A percentile compares a stretch with the other conserved stretches of the same genome.
These are phyloP conservation scores for Blastobotrys indianensis DNA, from an alignment of 1,139 yeast species.

Conservation along the genomic window DNA sequence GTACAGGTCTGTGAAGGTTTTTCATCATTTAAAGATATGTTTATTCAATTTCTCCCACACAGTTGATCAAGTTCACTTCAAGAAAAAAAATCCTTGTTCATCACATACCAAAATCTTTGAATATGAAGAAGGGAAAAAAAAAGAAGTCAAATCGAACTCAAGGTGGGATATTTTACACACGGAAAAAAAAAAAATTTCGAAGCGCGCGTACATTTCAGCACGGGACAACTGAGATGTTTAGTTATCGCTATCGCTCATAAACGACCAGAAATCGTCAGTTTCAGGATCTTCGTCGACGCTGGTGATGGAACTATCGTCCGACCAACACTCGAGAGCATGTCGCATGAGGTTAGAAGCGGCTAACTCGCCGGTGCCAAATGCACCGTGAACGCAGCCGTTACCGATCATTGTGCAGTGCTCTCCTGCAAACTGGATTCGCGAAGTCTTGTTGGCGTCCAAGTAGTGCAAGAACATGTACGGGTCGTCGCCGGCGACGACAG, in stretches of 20 bases:
- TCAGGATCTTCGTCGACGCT: too few relatives aligned
- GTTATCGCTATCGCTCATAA: too few relatives aligned
- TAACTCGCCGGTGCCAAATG: conserved; percentile 57
- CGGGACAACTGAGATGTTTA: too few relatives aligned
- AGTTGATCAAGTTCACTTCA: too few relatives aligned
- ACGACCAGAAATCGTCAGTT: too few relatives aligned
- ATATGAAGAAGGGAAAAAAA: neutral
- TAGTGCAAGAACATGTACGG: conserved; percentile 48
- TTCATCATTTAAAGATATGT: conserved; percentile 8
- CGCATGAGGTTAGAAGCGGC: conserved; percentile 12
- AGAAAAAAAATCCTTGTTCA: too few relatives aligned
- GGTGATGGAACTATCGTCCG: too few relatives aligned
- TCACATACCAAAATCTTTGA: neutral
- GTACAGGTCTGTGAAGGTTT: conserved; percentile 14
- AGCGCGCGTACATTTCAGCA: too few relatives aligned
- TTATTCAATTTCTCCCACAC: neutral
- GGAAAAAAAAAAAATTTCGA: too few relatives aligned
- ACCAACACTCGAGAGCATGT: too few relatives aligned
- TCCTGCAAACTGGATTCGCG: conserved; percentile 63
- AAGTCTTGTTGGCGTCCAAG: conserved; percentile 40
- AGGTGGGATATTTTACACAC: too few relatives aligned
- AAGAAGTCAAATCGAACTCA: neutral
- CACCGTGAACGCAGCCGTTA: conserved; percentile 81
- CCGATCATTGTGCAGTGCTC: conserved; percentile 73
- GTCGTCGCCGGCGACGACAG: conserved; percentile 53